Evolutionary conservation across 2,329 filamentous ascomycete genomes (phyloP), one percentile per base, ranked within the genome.

Genomic region (Diaporthe sp.): DNA sequence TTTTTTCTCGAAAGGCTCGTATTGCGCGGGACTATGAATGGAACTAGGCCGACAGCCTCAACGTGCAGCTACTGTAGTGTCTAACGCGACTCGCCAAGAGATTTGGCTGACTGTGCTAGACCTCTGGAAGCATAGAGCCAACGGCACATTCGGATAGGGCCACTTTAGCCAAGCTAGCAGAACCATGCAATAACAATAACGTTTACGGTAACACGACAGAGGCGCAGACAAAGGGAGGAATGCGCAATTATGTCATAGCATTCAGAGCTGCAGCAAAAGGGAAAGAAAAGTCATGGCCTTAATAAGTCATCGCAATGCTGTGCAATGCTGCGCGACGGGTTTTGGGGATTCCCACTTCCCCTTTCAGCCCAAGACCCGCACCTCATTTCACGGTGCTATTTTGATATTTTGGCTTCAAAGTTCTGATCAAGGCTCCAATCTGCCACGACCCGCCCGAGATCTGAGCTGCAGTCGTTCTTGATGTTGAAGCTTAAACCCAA

Each of bases 351-450:
- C 34, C 46, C 65, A 53, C 65, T 53, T 22, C 65, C 65, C 65
- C 65, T 53, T 68, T 68, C n/a, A 15, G 65, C 46, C 28, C 46
- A 37, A 68, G 65, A 68, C 65, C 65, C 65, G 65, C 65, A 68
- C n/a, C 65, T 68, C 65, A 53, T 53, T n/a, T 68, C 15, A 68
- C 31, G n/a, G n/a, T 68, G 46, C 65, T 68, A 68, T 53, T 68
- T 68, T 53, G 46, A 68, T 13, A 28, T 39, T 68, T 53, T 68
- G 65, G 15, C 65, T 39, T 68, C 46, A 28, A 25, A 53, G 46
- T 53, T 39, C 22, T 44, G 62, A 39, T 51, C 44, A 15, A 39
- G 62, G 19, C 46, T 53, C 62, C 9, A 53, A 53, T 39, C 46
- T 68, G 65, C 65, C 22, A 34, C 22, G 46, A 55, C 46, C 46